Conservation (phyloP, 352 stramenopile genomes). For the Phytophthora ohioensis region DNA sequence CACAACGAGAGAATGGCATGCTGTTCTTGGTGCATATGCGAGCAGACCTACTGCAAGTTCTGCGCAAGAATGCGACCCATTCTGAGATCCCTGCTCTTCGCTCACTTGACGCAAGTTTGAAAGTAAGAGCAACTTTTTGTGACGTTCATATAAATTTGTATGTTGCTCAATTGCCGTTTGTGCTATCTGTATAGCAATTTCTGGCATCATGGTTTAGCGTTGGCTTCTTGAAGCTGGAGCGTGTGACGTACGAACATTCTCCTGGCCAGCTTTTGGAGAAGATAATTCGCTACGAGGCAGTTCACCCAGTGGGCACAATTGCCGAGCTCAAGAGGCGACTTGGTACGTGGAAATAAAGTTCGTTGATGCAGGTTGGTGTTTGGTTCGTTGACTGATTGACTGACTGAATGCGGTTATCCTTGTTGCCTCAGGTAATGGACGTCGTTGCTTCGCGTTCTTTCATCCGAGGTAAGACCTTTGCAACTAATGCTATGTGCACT, state of each 20-base stretch:
- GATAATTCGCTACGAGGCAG: slow-evolving; percentile 95
- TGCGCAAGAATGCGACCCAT: slow-evolving; percentile 63
- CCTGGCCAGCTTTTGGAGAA: slow-evolving; percentile 94
- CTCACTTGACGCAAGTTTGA: slow-evolving; percentile 77
- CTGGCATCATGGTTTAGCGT: slow-evolving; percentile 94
- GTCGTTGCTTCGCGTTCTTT: slow-evolving; percentile 96
- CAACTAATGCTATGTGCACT: neutral
- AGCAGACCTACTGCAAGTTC: slow-evolving; percentile 68
- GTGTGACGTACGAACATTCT: slow-evolving; percentile 95
- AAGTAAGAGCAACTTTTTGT: slow-evolving; percentile 41
- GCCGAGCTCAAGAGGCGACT: slow-evolving; percentile 93
- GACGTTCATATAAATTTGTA: neutral
- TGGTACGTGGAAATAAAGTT: slow-evolving; percentile 41
- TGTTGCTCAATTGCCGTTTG: neutral
- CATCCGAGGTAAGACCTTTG: slow-evolving; percentile 78
- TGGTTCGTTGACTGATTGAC: neutral
- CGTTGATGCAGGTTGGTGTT: neutral
- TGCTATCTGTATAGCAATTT: slow-evolving; percentile 65
- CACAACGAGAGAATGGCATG: slow-evolving; percentile 83
- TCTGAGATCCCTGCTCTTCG: slow-evolving; percentile 62
- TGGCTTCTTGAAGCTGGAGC: slow-evolving; percentile 90
- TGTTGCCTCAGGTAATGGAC: slow-evolving; percentile 51
- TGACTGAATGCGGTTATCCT: neutral
- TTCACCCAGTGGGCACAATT: slow-evolving; percentile 95
- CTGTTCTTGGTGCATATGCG: slow-evolving; percentile 85